Conservation (phyloP, 2,329 filamentous ascomycete genomes). For the Elsinoe fawcettii region DNA sequence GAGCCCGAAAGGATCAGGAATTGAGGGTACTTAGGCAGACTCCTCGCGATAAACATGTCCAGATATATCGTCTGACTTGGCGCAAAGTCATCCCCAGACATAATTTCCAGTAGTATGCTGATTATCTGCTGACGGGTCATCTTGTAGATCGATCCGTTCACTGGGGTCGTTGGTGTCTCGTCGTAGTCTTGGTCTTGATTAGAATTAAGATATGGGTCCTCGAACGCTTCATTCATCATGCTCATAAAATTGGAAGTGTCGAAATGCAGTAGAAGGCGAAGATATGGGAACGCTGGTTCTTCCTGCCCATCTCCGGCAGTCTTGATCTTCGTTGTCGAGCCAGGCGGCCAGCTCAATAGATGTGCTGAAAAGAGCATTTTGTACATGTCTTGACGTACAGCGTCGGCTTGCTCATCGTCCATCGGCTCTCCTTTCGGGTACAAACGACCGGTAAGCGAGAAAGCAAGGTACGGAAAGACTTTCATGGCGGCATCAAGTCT, state of each 20-base stretch:
- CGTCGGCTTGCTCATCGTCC: conserved; percentile 60
- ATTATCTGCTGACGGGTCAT: conserved; percentile 81
- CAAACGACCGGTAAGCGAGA: conserved; percentile 77
- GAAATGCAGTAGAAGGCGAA: conserved; percentile 76
- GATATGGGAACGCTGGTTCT: conserved; percentile 75
- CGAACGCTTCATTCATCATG: conserved; percentile 92
- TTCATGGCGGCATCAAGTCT: conserved; percentile 67
- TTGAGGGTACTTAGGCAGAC: conserved; percentile 91
- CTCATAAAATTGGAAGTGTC: conserved; percentile 90
- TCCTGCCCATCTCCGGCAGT: conserved; percentile 48
- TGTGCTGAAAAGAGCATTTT: conserved; percentile 88
- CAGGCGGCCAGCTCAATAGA: conserved; percentile 65
- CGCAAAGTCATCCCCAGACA: conserved; percentile 69
- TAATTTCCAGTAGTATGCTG: conserved; percentile 82
- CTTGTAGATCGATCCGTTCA: conserved; percentile 22
- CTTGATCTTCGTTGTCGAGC: conserved; percentile 45
- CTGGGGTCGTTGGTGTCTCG: conserved; percentile 30
- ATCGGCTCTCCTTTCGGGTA: conserved; percentile 80
- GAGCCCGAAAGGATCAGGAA: conserved; percentile 87
- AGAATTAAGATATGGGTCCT: conserved; percentile 87
- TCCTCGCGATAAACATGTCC: conserved; percentile 97
- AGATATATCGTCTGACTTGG: conserved; percentile 83
- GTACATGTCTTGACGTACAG: conserved; percentile 82
- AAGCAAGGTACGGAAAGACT: conserved; percentile 90
- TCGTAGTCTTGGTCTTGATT: conserved; percentile 56